Base-by-base conservation (phyloP, 2,329 filamentous ascomycete species). In the Microdochium paspali region DNA sequence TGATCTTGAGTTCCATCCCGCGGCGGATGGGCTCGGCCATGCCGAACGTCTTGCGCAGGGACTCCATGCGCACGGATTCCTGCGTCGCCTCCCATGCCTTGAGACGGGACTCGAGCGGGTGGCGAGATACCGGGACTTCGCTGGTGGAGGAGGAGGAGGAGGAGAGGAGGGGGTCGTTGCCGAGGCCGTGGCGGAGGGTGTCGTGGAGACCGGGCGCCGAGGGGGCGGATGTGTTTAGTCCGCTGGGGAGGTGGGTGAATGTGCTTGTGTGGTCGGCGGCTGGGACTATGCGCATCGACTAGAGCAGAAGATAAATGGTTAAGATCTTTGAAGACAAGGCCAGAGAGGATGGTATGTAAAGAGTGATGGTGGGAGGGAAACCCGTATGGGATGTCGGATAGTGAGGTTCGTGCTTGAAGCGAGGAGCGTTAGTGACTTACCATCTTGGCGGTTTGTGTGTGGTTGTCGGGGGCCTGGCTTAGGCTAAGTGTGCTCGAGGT, bases 161-260 rank as follows among this genome's bases (percentile, higher is more conserved):
- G 54, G n/a, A n/a, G n/a, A n/a, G n/a, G n/a, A 67, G 58, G 47
- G 78, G 66, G 45, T 72, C 72, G n/a, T 80, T 82, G 57, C 82
- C 81, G 55, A 95, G 77, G 68, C 90, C 90, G 53, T 84, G 75
- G 61, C 93, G 90, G 58, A 98, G 85, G 18, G 87, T 90, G 73
- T 97, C 93, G 76, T 94, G 90, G 54, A 97, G 76, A 57, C 91
- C 91, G 0, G 90, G 90, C 15, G 90, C 91, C 1, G 91, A 96
- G 57, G 93, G 93, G 3, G 93, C 93, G 48, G 79, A 81, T 58
- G 78, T 76, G 54, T 76, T 77, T 62, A 76, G 66, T 49, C 75
- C 59, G 56, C 75, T 9, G 42, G 23, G 42, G 3, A 40, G 70
- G 71, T 86, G 84, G 60, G 74, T 76, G 70, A 80, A 84, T 63